A percentile compares a stretch with the other conserved stretches of the same genome.
Evolutionary conservation across 495 filamentous ascomycete genomes (phyloP).

Genomic region (Penicillium angulare): DNA sequence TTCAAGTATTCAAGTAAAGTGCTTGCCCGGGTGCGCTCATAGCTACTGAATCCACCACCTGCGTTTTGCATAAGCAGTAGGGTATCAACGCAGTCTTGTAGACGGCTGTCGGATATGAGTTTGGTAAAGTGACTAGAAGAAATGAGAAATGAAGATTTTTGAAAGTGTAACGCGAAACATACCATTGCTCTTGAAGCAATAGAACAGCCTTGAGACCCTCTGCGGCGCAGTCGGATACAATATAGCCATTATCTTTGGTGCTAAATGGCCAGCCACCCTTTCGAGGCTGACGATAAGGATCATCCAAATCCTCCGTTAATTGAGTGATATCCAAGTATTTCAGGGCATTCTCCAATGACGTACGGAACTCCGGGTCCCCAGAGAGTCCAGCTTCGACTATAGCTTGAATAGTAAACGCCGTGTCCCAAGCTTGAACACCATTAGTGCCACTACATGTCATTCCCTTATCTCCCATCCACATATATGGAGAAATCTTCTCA

Average conservation of each 20-base stretch:
- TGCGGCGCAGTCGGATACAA: neutral
- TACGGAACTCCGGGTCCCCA: neutral
- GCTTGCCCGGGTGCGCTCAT: neutral
- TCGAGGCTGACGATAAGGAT: neutral
- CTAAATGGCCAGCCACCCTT: neutral
- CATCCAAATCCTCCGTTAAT: neutral
- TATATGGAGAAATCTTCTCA: neutral
- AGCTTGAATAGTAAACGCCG: neutral
- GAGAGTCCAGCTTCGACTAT: neutral
- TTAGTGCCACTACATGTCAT: neutral
- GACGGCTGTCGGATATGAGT: neutral
- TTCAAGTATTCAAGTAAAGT: neutral
- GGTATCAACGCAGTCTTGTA: neutral
- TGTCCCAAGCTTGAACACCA: neutral
- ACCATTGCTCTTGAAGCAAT: neutral
- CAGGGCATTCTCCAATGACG: neutral
- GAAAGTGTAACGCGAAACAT: neutral
- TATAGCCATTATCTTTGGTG: neutral
- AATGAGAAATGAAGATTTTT: neutral
- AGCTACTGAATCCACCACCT: neutral
- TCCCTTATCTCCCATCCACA: neutral
- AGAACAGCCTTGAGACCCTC: neutral
- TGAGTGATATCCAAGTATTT: neutral
- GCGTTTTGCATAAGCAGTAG: neutral
- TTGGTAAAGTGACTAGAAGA: neutral